Base-by-base conservation (phyloP, 331 rosid genomes). In the Erythrophleum ivorense region DNA sequence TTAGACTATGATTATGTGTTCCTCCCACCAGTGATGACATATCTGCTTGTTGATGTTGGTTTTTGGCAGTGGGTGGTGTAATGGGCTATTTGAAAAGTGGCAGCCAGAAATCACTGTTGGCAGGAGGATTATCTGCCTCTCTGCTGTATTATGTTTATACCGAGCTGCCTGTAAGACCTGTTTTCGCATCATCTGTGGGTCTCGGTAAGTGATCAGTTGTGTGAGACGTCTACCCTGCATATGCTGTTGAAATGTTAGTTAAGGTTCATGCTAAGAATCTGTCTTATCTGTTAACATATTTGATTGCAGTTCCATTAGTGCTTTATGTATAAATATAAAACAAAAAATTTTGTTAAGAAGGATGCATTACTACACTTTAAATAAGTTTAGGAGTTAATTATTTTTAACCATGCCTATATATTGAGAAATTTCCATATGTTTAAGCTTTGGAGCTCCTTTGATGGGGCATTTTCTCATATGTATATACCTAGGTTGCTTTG, bases 41-140 rank as follows among this genome's bases (percentile, higher is more conserved):
- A 38, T 76, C 49, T 48, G 63, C 0, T 64, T 40, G 40, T 78
- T 24, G 31, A 57, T 75, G 45, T 29, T 67, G 34, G 77, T 45
- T 76, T 75, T 85, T 36, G 64, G 76, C 90, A 96, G 98, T 77
- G 81, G 99, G 99, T 76, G 99, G 99, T 69, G 77, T 92, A 80
- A 94, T 96, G 95, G 99, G 99, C 72, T 96, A 53, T 85, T 73
- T 96, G 82, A 96, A 96, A 90, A 84, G 95, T 80, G 98, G 98
- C 82, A 96, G 99, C 92, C 91, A 88, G 86, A 94, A 90, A 71
- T 96, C 99, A 70, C 88, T 92, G 78, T 78, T 96, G 89, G 92
- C 99, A 18, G 99, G 99, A 41, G 97, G 94, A 58, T 9, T 89
- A 82, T 92, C 98, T 71, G 90, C 97, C 7, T 82, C 94, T 3